phyloP scores from a whole-genome alignment of 169 alveolate genomes.

The Babesia bigemina region DNA sequence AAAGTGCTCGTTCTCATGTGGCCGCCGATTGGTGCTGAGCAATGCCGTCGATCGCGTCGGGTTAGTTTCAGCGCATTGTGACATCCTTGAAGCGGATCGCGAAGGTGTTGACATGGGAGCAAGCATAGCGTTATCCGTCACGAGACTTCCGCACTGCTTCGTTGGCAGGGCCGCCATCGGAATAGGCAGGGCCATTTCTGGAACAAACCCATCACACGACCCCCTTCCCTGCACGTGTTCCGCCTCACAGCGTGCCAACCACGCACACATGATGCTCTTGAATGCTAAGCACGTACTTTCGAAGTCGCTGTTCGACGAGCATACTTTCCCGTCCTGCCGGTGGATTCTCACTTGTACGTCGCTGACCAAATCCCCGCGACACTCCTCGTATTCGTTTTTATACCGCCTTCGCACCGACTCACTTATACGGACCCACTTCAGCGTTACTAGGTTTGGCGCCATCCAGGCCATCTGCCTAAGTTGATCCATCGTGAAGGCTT shows the following conservation, averaged over 20 bases:
- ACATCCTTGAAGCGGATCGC: neutral
- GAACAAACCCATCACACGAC: conserved; percentile 13
- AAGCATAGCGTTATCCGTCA: neutral
- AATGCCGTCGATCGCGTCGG: conserved; percentile 1
- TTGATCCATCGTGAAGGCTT: conserved; percentile 48
- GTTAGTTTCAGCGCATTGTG: neutral
- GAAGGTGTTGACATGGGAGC: conserved; percentile 21
- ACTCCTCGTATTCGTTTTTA: conserved; percentile 48
- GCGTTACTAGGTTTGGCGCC: conserved; percentile 54
- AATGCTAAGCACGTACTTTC: conserved; percentile 40
- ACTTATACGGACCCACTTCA: conserved; percentile 47
- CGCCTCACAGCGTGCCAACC: conserved; percentile 45
- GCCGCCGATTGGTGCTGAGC: conserved; percentile 3
- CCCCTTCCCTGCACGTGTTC: conserved; percentile 27
- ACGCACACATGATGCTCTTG: conserved; percentile 45
- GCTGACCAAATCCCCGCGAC: conserved; percentile 22
- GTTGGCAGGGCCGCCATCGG: conserved; percentile 35
- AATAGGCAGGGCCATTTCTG: conserved; percentile 34
- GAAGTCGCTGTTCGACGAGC: conserved; percentile 46
- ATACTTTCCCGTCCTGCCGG: conserved; percentile 32
- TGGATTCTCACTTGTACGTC: conserved; percentile 44
- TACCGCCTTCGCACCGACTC: conserved; percentile 28
- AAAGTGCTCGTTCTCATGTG: neutral
- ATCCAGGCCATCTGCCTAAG: conserved; percentile 57
- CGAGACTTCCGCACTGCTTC: neutral